Evolutionary conservation across 2,329 filamentous ascomycete genomes (phyloP).

Genomic region (Zymoseptoria passerinii): DNA sequence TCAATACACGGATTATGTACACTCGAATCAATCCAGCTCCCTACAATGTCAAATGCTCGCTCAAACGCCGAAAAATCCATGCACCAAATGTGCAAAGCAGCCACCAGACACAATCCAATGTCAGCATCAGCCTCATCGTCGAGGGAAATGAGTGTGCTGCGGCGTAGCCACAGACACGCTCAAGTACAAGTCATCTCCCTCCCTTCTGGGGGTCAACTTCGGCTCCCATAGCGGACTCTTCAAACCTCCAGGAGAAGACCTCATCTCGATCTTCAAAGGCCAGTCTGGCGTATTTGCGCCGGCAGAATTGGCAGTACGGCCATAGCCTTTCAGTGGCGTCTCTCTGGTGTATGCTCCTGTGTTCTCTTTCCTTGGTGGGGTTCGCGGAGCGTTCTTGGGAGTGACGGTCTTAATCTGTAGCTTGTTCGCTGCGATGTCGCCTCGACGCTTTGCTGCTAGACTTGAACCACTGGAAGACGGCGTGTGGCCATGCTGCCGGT

Average conservation of each 20-base stretch:
- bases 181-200: slow-evolving; percentile 56
- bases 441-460: slow-evolving; percentile 32
- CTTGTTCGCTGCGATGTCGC: slow-evolving; percentile 28
- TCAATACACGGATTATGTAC: no score
- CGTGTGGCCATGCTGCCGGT: slow-evolving; percentile 3
- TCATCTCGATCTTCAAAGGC: slow-evolving; percentile 13
- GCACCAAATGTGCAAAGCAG: neutral
- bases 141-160: slow-evolving; percentile 8
- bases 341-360: slow-evolving; percentile 1
- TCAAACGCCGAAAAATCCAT: slow-evolving; percentile 7
- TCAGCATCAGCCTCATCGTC: neutral
- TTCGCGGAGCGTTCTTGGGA: slow-evolving; percentile 8
- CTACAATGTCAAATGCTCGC: neutral
- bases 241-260: slow-evolving; percentile 11
- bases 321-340: slow-evolving; percentile 26
- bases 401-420: slow-evolving; percentile 28
- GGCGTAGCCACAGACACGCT: slow-evolving; percentile 30
- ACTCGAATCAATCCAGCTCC: neutral
- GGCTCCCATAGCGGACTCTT: slow-evolving; percentile 52
- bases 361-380: neutral
- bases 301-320: slow-evolving; percentile 10
- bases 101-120: no score
- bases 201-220: slow-evolving; percentile 56
- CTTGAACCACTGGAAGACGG: slow-evolving; percentile 23
- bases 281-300: slow-evolving; percentile 5